A percentile compares a stretch with the other conserved stretches of the same genome.
Conservation (phyloP, 495 filamentous ascomycete genomes). For the Neurospora sp. region DNA sequence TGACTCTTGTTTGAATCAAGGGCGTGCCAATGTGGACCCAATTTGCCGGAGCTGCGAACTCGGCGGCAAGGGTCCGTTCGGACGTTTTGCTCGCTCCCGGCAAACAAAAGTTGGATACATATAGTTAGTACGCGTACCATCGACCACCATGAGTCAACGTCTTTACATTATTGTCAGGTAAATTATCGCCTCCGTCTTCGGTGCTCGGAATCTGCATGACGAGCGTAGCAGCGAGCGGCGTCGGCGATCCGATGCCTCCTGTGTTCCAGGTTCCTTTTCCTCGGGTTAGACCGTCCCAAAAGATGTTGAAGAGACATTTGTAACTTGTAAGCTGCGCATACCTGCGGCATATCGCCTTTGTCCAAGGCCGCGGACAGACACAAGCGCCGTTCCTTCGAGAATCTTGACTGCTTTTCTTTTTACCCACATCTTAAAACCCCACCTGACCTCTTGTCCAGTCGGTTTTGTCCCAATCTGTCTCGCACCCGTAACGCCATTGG, state of each 20-base stretch:
- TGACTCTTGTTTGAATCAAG: not conserved
- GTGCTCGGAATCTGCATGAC: not conserved
- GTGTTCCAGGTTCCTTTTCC: not conserved
- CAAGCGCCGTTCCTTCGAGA: not conserved
- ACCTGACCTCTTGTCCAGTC: not conserved
- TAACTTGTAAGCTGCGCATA: not conserved
- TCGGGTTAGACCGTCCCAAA: not conserved
- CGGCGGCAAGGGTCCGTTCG: not conserved
- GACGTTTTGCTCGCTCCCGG: too few relatives aligned
- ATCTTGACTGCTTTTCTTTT: not conserved
- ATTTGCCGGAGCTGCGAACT: not conserved
- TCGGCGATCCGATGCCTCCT: not conserved
- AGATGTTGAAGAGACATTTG: not conserved
- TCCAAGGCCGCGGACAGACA: not conserved
- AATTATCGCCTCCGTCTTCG: not conserved
- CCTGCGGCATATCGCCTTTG: not conserved
- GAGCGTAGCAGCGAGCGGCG: not conserved
- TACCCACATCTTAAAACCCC: not conserved
- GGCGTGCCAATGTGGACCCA: not conserved
- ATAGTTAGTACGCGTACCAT: not conserved
- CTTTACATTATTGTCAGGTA: not conserved
- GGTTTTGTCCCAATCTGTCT: not conserved
- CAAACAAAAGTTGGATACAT: not conserved
- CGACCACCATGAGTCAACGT: not conserved
- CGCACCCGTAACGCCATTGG: conserved; percentile 11